These are phyloP conservation scores for Physaria fendleri DNA, from an alignment of 345 rosid genomes.

Conservation along the genomic window DNA sequence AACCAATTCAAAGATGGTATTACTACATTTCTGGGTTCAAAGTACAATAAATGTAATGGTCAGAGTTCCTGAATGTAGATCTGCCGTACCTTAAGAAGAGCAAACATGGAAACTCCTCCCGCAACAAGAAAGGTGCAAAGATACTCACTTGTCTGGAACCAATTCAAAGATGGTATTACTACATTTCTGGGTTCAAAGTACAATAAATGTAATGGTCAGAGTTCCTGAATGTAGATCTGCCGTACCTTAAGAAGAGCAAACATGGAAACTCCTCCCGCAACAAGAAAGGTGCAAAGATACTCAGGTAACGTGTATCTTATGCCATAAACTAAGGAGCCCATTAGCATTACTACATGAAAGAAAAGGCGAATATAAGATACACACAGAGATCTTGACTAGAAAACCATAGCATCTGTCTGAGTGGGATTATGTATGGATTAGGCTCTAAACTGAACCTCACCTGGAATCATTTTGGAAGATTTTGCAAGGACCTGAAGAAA, in stretches of 20 bases:
- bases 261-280: constrained; percentile 94
- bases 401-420: no score
- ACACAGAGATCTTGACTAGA: no score
- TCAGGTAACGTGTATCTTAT: constrained; percentile 75
- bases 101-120: constrained; percentile 94
- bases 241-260: constrained; percentile 92
- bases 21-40: background rate
- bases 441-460: constrained; percentile 33
- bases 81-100: constrained; percentile 71
- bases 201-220: background rate
- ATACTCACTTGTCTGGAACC: no score
- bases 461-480: constrained; percentile 99
- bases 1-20: constrained; percentile 6
- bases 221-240: background rate
- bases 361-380: background rate
- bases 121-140: constrained; percentile 89
- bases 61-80: background rate
- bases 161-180: no score
- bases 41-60: background rate
- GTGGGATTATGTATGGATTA: no score
- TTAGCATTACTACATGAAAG: constrained; percentile 72
- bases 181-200: background rate
- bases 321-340: constrained; percentile 92
- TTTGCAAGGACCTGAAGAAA: constrained; percentile 78
- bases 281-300: constrained; percentile 86